These are phyloP conservation scores for Bipolaris cookei DNA, from an alignment of 2,329 filamentous ascomycete genomes.

Conservation along the genomic window DNA sequence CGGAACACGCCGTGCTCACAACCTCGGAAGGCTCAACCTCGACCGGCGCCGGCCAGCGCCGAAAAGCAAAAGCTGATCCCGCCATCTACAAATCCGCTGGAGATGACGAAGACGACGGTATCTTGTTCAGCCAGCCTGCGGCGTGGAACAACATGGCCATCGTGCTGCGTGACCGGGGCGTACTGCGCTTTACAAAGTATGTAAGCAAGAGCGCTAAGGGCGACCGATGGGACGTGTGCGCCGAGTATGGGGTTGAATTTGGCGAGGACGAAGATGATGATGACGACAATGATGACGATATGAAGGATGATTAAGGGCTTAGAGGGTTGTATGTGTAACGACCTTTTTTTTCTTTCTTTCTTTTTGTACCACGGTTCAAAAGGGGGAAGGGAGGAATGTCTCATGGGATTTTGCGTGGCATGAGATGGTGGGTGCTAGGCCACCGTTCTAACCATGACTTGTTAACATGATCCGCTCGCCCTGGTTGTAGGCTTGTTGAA, in stretches of 20 bases:
- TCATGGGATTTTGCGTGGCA: background rate
- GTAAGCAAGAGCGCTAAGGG: constrained; percentile 81
- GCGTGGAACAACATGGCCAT: constrained; percentile 91
- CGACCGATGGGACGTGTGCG: constrained; percentile 91
- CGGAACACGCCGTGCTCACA: constrained; percentile 59
- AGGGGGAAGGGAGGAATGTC: too few relatives aligned
- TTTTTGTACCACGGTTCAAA: background rate
- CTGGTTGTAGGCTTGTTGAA: too few relatives aligned
- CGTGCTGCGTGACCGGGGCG: constrained; percentile 84
- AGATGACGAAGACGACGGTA: constrained; percentile 74
- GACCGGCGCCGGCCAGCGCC: constrained; percentile 57
- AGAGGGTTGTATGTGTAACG: background rate
- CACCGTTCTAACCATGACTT: too few relatives aligned
- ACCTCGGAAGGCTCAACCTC: constrained; percentile 42
- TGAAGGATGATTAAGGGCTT: background rate
- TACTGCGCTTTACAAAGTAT: constrained; percentile 95
- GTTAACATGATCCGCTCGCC: too few relatives aligned
- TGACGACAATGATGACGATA: constrained; percentile 31
- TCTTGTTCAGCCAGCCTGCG: constrained; percentile 71
- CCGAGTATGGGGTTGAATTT: constrained; percentile 73
- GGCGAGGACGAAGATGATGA: constrained; percentile 56
- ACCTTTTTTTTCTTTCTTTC: background rate
- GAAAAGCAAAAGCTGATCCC: constrained; percentile 65
- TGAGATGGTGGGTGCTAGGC: background rate
- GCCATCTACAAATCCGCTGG: constrained; percentile 73